phyloP scores from a whole-genome alignment of 176 grass and related monocot genomes.

The Triticum timopheevii region DNA sequence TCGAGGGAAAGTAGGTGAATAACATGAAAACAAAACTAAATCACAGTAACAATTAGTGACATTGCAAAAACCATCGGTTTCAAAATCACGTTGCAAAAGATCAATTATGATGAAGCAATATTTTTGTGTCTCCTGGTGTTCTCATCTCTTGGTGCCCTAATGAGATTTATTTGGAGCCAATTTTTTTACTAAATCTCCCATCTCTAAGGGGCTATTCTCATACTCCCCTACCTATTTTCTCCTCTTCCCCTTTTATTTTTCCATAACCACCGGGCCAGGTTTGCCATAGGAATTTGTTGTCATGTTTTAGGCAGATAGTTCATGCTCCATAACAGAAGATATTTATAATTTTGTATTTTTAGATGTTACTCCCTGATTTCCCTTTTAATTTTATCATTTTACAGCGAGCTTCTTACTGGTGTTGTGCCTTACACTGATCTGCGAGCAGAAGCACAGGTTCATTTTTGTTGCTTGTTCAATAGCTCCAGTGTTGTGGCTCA shows the following conservation, averaged over 20 bases:
- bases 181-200: neutral
- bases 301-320: neutral
- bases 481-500: neutral
- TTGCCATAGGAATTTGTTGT: neutral
- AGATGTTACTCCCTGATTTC: neutral
- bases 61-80: neutral
- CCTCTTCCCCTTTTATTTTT: neutral
- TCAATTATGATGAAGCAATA: neutral
- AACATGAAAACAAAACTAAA: neutral
- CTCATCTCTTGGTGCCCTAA: neutral
- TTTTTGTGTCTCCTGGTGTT: neutral
- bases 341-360: neutral
- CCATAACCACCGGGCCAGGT: neutral
- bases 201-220: neutral
- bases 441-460: constrained; percentile 94
- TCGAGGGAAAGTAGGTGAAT: neutral
- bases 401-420: constrained; percentile 92
- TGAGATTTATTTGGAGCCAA: neutral
- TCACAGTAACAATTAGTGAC: neutral
- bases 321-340: neutral
- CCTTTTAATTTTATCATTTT: constrained; percentile 29
- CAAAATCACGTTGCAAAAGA: neutral
- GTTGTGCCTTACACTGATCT: constrained; percentile 97
- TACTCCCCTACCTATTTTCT: constrained; percentile 2
- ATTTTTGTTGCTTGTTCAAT: constrained; percentile 21